Percentiles rank a stretch among this genome's conserved stretches.
Conservation (phyloP, 345 rosid genomes). For the Rhizophora apiculata region DNA sequence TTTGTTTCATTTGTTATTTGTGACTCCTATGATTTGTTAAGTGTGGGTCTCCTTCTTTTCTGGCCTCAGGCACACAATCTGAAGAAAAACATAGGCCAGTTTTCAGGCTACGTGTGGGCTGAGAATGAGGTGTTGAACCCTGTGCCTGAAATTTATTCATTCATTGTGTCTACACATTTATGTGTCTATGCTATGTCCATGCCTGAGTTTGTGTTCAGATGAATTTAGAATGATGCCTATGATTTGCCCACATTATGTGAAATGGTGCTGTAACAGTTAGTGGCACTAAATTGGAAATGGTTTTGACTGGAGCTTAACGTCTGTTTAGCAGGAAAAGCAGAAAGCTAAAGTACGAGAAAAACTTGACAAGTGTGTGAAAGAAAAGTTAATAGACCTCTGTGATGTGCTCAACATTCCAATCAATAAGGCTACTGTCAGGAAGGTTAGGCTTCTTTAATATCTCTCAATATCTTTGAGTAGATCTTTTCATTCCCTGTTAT, state of each 20-base stretch:
- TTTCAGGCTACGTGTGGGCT: conserved; percentile 89
- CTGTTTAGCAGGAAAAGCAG: conserved; percentile 64
- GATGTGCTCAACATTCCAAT: conserved; percentile 84
- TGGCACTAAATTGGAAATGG: background rate
- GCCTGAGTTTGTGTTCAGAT: background rate
- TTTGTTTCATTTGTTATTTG: background rate
- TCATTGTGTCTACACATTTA: background rate
- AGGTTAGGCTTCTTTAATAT: conserved; percentile 32
- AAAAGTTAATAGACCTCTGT: conserved; percentile 78
- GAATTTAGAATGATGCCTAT: background rate
- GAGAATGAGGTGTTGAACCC: conserved; percentile 64
- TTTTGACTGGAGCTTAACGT: background rate
- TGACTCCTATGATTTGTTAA: background rate
- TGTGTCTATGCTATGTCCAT: conserved; percentile 6
- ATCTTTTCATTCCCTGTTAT: no score
- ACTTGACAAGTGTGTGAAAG: conserved; percentile 87
- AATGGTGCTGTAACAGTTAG: background rate
- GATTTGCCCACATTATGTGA: background rate
- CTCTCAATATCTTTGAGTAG: background rate
- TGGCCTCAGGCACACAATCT: conserved; percentile 60
- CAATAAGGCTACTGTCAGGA: conserved; percentile 52
- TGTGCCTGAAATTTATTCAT: conserved; percentile 3
- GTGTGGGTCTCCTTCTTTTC: background rate
- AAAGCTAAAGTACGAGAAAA: conserved; percentile 71
- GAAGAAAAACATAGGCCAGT: conserved; percentile 85